Conservation (phyloP, 2,329 filamentous ascomycete genomes). For the Cladosporium sp. region DNA sequence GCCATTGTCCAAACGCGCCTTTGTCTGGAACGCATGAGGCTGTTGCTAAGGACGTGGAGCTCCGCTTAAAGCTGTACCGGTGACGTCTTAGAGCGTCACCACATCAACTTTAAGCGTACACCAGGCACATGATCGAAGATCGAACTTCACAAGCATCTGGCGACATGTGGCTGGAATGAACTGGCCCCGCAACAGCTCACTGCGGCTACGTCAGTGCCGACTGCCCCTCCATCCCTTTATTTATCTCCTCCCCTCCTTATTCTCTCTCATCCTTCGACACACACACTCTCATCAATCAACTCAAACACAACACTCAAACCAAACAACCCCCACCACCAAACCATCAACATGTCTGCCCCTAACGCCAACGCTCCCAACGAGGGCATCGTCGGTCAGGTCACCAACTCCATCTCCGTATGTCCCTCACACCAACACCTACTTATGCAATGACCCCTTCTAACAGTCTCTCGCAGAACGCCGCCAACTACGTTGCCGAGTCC, state of each 20-base stretch:
- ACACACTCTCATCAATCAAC: constrained; percentile 10
- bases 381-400: constrained; percentile 44
- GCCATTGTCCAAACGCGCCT: constrained; percentile 7
- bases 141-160: constrained; percentile 6
- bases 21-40: constrained; percentile 14
- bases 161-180: constrained; percentile 5
- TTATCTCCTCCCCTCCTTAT: constrained; percentile 11
- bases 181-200: constrained; percentile 8
- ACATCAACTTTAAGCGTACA: not conserved
- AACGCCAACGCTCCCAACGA: constrained; percentile 47
- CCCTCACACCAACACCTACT: not conserved
- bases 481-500: constrained; percentile 68
- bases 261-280: constrained; percentile 2
- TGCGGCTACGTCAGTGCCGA: constrained; percentile 1
- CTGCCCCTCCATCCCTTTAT: constrained; percentile 17
- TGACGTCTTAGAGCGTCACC: not conserved
- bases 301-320: constrained; percentile 21
- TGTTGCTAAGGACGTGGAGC: not conserved
- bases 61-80: not conserved
- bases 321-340: constrained; percentile 23
- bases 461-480: constrained; percentile 49
- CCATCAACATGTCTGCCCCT: constrained; percentile 45
- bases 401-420: constrained; percentile 36
- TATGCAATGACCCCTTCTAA: constrained; percentile 32
- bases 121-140: constrained; percentile 3